phyloP scores from a whole-genome alignment of 345 rosid species.

The Mangifera indica region DNA sequence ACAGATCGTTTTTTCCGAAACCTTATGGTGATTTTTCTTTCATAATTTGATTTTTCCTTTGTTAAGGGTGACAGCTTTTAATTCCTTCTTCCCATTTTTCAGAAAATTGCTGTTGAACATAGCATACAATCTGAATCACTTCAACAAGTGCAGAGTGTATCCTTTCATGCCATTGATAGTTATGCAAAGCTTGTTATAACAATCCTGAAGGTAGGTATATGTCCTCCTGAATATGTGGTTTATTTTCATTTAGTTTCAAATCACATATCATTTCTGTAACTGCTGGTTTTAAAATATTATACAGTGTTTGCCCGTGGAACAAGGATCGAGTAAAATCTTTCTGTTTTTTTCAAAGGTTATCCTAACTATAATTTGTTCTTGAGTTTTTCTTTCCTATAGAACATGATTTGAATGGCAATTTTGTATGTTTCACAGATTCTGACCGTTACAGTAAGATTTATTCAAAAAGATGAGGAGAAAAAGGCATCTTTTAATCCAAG shows the following conservation, averaged over 20 bases:
- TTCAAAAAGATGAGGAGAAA: slow-evolving; percentile 38
- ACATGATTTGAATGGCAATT: background rate
- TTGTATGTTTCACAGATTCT: slow-evolving; percentile 28
- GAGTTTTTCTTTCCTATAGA: background rate
- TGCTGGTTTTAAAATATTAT: background rate
- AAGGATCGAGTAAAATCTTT: slow-evolving; percentile 30
- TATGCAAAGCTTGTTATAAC: slow-evolving; percentile 38
- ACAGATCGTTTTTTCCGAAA: slow-evolving; percentile 34
- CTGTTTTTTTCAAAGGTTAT: slow-evolving; percentile 34
- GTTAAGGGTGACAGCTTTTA: background rate
- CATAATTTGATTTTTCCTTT: background rate
- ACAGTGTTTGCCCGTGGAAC: slow-evolving; percentile 19
- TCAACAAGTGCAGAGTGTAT: slow-evolving; percentile 21
- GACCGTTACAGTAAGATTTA: slow-evolving; percentile 29
- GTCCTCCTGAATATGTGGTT: background rate
- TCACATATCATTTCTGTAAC: background rate
- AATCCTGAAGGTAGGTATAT: slow-evolving; percentile 26
- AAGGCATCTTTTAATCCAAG: slow-evolving; percentile 38
- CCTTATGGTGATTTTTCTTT: slow-evolving; percentile 19
- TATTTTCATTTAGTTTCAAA: background rate
- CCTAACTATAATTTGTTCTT: background rate
- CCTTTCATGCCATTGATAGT: slow-evolving; percentile 36
- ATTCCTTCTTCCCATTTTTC: background rate
- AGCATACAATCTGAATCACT: slow-evolving; percentile 34
- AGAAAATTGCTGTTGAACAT: slow-evolving; percentile 37